Percentiles rank a stretch among this genome's conserved stretches.
Evolutionary conservation across 2,329 filamentous ascomycete genomes (phyloP).

Genomic region (Ophiocordyceps camponoti-floridani): DNA sequence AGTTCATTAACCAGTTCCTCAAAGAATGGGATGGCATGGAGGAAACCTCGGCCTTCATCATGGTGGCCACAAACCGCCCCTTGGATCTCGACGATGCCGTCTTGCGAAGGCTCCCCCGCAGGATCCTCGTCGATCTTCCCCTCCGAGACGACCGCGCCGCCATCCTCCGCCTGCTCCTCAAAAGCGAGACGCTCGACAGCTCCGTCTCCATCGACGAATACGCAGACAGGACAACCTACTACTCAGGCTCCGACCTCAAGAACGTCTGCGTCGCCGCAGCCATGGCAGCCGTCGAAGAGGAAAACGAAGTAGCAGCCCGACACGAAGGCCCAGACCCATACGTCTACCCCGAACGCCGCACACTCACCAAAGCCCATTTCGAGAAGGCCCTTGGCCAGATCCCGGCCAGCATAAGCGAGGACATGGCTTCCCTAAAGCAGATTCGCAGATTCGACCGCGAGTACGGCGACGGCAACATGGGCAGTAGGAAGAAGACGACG

Average conservation of each 20-base stretch:
- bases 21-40: conserved; percentile 90
- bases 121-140: conserved; percentile 57
- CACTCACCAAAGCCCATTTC: conserved; percentile 54
- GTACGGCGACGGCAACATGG: conserved; percentile 63
- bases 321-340: conserved; percentile 25
- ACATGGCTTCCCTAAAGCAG: conserved; percentile 71
- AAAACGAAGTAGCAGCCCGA: conserved; percentile 26
- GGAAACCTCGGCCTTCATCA: conserved; percentile 77
- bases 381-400: conserved; percentile 76
- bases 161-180: conserved; percentile 55
- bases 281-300: conserved; percentile 61
- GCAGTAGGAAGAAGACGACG: conserved; percentile 35
- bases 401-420: conserved; percentile 78
- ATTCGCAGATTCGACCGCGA: conserved; percentile 94
- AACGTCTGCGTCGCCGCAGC: conserved; percentile 68
- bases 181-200: conserved; percentile 43
- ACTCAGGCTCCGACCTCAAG: conserved; percentile 72
- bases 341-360: conserved; percentile 40
- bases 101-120: conserved; percentile 54
- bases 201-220: conserved; percentile 44
- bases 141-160: conserved; percentile 45
- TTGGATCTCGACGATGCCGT: conserved; percentile 89
- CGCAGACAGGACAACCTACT: conserved; percentile 52
- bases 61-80: conserved; percentile 92
- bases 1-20: conserved; percentile 92